Evolutionary conservation across 169 alveolate genomes (phyloP), one percentile per base, ranked within the genome.

Genomic region (Babesia caballi): DNA sequence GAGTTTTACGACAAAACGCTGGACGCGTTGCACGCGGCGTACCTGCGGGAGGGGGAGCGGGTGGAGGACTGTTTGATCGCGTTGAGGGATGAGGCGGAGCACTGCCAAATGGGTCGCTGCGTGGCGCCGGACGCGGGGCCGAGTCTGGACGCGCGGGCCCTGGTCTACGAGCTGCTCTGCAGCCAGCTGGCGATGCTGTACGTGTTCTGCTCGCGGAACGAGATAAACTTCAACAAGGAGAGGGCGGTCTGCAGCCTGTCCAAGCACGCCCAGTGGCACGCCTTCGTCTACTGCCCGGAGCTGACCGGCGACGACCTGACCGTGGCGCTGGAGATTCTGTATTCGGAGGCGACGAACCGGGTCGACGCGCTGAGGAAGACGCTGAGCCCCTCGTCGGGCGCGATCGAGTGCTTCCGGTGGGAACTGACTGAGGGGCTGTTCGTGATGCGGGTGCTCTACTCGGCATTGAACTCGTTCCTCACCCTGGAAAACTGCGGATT

Each of bases 401-500:
- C 23, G 2, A 2, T 1, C 0, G 61, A 5, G 14, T 0, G 35
- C 25, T 21, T n/a, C 4, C 27, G n/a, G 35, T 50, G 57, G 59
- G 15, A 14, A 3, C 21, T 28, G n/a, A 47, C 82, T 12, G 85
- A 76, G 21, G 52, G 54, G 17, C 61, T 52, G 38, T 76, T 66
- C 27, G 74, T 63, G 11, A 35, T 52, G 1, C 56, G 80, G 11
- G 81, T 76, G 46, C 46, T 76, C 33, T 76, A 42, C 30, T 56
- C 70, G 32, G 23, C 58, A 4, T 25, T 76, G 54, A 57, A 76
- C 49, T 66, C 85, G 38, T 76, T 50, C 33, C 38, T 76, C 33
- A 76, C 85, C 25, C 54, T 76, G 12, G 85, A 57, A 23, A 76
- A 76, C 54, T 76, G 74, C 40, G 85, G 85, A 0, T 27, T 76